These are phyloP conservation scores for Albizia julibrissin DNA, from an alignment of 306 rosid genomes.

Conservation along the genomic window DNA sequence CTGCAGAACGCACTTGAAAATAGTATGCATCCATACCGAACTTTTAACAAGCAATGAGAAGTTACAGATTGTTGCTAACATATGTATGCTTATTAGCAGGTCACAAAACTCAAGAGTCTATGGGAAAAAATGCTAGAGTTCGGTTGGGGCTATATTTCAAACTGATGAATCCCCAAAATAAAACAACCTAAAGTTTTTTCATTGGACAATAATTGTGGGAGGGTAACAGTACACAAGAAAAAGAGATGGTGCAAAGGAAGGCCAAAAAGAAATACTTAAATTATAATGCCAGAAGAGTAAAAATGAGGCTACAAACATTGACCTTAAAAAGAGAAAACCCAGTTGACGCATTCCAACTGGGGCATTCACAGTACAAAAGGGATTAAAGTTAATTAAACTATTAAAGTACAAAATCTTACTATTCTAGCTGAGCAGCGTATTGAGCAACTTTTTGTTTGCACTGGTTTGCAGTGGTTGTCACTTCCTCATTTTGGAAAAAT, in stretches of 20 bases:
- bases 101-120: slow-evolving; percentile 4
- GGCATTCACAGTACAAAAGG: slow-evolving; percentile 16
- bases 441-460: slow-evolving; percentile 98
- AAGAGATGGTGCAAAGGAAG: not conserved
- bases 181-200: slow-evolving; percentile 25
- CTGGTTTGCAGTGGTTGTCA: slow-evolving; percentile 83
- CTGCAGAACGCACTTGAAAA: not conserved
- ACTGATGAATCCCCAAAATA: not conserved
- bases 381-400: slow-evolving; percentile 15
- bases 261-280: slow-evolving; percentile 7
- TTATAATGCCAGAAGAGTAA: slow-evolving; percentile 22
- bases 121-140: slow-evolving; percentile 25
- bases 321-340: slow-evolving; percentile 4
- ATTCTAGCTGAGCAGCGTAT: slow-evolving; percentile 88
- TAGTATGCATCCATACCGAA: not conserved
- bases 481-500: slow-evolving; percentile 88
- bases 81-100: slow-evolving; percentile 1
- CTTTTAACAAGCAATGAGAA: not conserved
- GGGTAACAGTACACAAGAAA: not conserved
- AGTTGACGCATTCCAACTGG: not conserved
- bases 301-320: not conserved
- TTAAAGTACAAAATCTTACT: slow-evolving; percentile 52
- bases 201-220: not conserved
- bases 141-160: slow-evolving; percentile 22
- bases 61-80: not conserved